Base-by-base conservation (phyloP, 106 monocot genomes). In the Cymbidium sinense region DNA sequence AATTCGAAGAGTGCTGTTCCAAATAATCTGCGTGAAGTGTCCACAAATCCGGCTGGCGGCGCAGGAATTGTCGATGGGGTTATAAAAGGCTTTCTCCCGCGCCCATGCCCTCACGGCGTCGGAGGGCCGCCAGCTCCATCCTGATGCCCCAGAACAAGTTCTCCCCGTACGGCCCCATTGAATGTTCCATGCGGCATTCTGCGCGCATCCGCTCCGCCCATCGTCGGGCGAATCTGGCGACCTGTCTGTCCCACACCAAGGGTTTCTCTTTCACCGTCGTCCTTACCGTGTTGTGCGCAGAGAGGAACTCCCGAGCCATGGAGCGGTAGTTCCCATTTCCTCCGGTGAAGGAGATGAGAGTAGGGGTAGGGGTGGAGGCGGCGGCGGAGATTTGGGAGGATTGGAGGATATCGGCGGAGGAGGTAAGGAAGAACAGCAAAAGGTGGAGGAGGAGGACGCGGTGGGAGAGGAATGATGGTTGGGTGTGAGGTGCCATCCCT, bases 21-120 rank as follows among this genome's bases (percentile, higher is more conserved):
- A 91, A 25, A 91, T 85, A 1, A 88, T 84, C 77, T 91, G 87
- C 0, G 85, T 90, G 70, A 85, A 86, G 74, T 86, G 86, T 2
- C 79, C 83, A 37, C 83, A 87, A 35, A 52, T 41, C 30, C 52
- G 21, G 13, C 83, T 80, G 2, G 41, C 2, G n/a, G 78, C 86
- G 61, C 86, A 87, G 3, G 78, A 80, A 75, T 88, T 88, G 74
- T 19, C 70, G 12, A 0, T 28, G 36, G 77, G 50, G 72, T 84
- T 31, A 43, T 88, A 85, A 54, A 67, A 80, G 70, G 78, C 76
- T 43, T 75, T 37, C 82, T 88, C 85, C 15, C 20, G 15, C 43
- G 78, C 83, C 88, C 88, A 88, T 0, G 2, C 3, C 0, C 35
- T 27, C 2, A 85, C 83, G 0, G 83, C 88, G 31, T 83, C 80